Base-by-base conservation (phyloP, 1,284 basidiomycete species). In the Ceratobasidium sp. region DNA sequence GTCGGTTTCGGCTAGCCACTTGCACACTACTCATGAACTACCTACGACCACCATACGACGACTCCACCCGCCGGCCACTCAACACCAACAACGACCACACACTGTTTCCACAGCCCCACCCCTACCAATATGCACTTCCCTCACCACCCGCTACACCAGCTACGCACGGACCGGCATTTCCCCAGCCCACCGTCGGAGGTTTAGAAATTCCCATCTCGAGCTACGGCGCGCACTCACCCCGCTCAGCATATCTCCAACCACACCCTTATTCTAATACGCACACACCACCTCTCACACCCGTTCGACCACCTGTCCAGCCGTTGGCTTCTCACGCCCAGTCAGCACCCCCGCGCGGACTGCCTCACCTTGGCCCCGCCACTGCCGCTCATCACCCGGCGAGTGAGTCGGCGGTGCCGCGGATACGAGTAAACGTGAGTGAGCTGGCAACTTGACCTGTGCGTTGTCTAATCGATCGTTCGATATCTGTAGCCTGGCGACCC, bases 291-390 rank as follows among this genome's bases (percentile, higher is more conserved):
- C 36, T 23, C 12, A 67, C 62, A 8, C 39, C 36, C n/a, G 26
- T 36, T 8, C 62, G 62, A 46, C 62, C 62, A 32, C 60, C 60
- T 18, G n/a, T 18, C n/a, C 62, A 50, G 23, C 62, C 46, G 23
- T 1, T 36, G 5, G 26, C 3, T 12, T 41, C 34, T 34, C 61
- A 41, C 5, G 12, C 34, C 45, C 61, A 36, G 43, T 52, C 62
- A 3, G 62, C 62, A 8, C 62, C 62, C 16, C 62, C 62, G 21
- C 16, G 50, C 23, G 50, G 48, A n/a, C 21, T 32, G 9, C 62
- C 62, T 52, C 62, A 53, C 10, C 62, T 23, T 14, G 21, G 62
- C 12, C 50, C 62, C 1, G 62, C 62, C 14, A 26, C 45, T 8
- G 48, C 8, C 23, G 28, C 41, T 26, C 26, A 32, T 53, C 6